A percentile compares a stretch with the other conserved stretches of the same genome.
phyloP scores from a whole-genome alignment of 345 rosid species.

The Clarkia xantiana region DNA sequence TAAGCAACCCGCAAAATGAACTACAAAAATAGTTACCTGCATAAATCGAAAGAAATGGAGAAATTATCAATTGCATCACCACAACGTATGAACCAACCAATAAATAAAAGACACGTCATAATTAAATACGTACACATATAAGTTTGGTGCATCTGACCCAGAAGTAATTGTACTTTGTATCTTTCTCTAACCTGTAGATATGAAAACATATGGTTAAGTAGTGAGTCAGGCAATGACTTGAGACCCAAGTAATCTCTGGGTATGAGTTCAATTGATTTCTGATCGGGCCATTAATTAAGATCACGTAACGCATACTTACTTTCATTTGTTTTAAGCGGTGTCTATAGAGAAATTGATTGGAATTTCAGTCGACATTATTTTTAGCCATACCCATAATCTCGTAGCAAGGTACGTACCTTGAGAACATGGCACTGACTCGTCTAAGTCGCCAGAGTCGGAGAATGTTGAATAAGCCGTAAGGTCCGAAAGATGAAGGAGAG shows the following conservation, averaged over 20 bases:
- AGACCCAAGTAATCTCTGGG: too few relatives aligned
- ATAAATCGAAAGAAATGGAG: not conserved
- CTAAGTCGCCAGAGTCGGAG: constrained; percentile 98
- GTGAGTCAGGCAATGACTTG: too few relatives aligned
- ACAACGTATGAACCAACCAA: too few relatives aligned
- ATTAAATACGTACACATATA: constrained; percentile 69
- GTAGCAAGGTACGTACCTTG: constrained; percentile 63
- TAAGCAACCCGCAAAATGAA: constrained; percentile 89
- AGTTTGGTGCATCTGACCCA: constrained; percentile 94
- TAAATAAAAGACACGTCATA: too few relatives aligned
- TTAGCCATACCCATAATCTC: too few relatives aligned
- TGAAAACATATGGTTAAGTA: not conserved
- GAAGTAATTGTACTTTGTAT: constrained; percentile 76
- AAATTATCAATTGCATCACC: too few relatives aligned
- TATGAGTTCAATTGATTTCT: too few relatives aligned
- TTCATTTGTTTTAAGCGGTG: too few relatives aligned
- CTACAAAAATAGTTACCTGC: constrained; percentile 83
- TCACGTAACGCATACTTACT: too few relatives aligned
- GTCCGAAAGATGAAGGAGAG: constrained; percentile 27
- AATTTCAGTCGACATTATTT: too few relatives aligned
- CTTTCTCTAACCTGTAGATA: constrained; percentile 68
- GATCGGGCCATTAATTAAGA: too few relatives aligned
- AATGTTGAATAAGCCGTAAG: constrained; percentile 75
- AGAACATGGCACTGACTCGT: constrained; percentile 80
- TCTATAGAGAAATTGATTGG: too few relatives aligned